Evolutionary conservation across 805 yeast species (phyloP), one percentile per base, ranked within the genome.

Genomic region (Wickerhamomyces rabaulensis): DNA sequence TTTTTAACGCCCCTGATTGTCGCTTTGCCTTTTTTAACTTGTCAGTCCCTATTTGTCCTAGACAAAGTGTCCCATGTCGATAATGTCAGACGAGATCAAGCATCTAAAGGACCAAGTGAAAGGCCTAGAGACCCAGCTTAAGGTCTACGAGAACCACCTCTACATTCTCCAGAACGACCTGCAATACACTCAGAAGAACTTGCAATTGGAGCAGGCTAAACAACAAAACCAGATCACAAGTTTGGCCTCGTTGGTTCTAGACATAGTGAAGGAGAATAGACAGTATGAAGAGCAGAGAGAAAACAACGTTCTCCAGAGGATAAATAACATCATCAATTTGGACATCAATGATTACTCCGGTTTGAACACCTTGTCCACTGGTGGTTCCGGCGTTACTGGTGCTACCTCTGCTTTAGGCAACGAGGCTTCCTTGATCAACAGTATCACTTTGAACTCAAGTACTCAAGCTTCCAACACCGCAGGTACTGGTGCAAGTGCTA

Each of bases 41-140:
- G n/a, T 27, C 3, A 12, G 31, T 27, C 31, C 31, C n/a, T 27
- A 27, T 27, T 27, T 27, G 31, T 27, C 31, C 31, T 27, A 27
- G 31, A 27, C 31, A 27, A 27, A 27, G 9, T 33, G 36, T 33
- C 36, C 39, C 37, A 41, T 21, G 26, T 20, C 37, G 19, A 40
- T 33, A 40, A 19, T 33, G 25, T 13, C 36, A 40, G 63, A 60
- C 15, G 64, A 60, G 42, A 8, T 57, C 16, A 51, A 50, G 38
- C 53, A 41, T n/a, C 20, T 60, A 17, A 54, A 54, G 22, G 63
- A 58, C 23, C 61, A 56, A 45, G 41, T 58, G 9, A 60, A 57
- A 43, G 46, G 23, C 42, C 45, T 58, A 6, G 63, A 60, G 42
- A 43, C 49, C 22, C 56, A 60, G 22, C 9, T 58, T 9, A 60